phyloP scores from a whole-genome alignment of 2,329 filamentous ascomycete species.

The Neurospora crassa region DNA sequence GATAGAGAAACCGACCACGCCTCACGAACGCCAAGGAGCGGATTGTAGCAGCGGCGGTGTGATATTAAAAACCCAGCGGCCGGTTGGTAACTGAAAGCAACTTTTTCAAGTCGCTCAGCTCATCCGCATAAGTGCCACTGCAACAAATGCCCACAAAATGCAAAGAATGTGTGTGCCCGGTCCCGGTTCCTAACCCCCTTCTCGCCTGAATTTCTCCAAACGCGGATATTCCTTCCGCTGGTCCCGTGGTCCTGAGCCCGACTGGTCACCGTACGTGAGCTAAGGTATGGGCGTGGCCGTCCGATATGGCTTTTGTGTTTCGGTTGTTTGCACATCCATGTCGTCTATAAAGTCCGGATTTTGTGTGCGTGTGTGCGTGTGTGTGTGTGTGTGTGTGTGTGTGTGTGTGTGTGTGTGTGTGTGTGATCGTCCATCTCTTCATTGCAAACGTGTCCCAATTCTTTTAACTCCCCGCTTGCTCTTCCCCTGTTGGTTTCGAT shows the following conservation, averaged over 20 bases:
- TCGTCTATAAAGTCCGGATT: not conserved
- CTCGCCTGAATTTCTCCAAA: not conserved
- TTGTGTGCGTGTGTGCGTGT: not conserved
- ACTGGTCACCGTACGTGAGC: not conserved
- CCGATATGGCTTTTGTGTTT: not conserved
- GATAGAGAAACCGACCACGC: not conserved
- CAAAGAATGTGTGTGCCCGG: not conserved
- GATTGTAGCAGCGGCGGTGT: not conserved
- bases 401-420: not conserved
- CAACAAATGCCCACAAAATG: not conserved
- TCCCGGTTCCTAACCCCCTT: not conserved
- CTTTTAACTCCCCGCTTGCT: slow-evolving; percentile 1
- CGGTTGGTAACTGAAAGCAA: not conserved
- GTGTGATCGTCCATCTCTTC: not conserved
- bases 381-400: not conserved
- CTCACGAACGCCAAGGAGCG: not conserved
- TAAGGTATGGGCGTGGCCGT: not conserved
- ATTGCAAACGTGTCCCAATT: slow-evolving; percentile 3
- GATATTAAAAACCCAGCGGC: not conserved
- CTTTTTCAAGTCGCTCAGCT: not conserved
- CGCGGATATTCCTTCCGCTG: not conserved
- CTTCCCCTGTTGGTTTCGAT: slow-evolving; percentile 3
- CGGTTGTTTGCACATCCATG: not conserved
- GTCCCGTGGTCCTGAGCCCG: not conserved
- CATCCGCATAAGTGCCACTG: not conserved